Base-by-base conservation (phyloP, 768 basidiomycete genomes). In the Tulasnella sp. region DNA sequence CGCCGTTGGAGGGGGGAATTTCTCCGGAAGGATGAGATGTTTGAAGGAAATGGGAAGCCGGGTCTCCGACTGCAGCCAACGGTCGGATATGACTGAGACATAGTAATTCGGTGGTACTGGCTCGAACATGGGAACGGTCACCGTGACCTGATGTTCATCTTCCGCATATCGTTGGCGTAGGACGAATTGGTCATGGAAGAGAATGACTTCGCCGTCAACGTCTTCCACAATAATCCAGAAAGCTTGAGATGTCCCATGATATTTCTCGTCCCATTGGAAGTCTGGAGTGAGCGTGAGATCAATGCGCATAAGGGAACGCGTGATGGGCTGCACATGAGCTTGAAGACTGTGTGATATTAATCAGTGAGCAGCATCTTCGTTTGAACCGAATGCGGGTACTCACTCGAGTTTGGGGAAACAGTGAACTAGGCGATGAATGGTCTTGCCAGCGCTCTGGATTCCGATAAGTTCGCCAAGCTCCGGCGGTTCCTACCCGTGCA, bases 81-180 rank as follows among this genome's bases (percentile, higher is more conserved):
- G 90, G 84, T 99, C 97, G 3, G 97, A 97, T 80, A 97, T 90
- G 79, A 99, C 87, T 9, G 94, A 95, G 84, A 99, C 96, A 85
- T 95, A 99, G 87, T 99, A 99, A 85, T 99, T 99, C 1, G 98
- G 98, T 27, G 98, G 97, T 19, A 98, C 93, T 0, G 98, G 97
- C 83, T 99, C 97, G 83, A 93, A 95, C 91, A 99, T 97, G 0
- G 96, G 96, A 1, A 98, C 95, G 0, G 95, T 98, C 81, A 99
- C 89, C 0, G 96, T 96, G 74, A 99, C 91, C 81, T 91, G 96
- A 86, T 99, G 98, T 82, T 98, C 97, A 80, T 95, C 94, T 82
- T 94, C 94, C 1, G 94, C 93, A 81, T 97, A 98, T 2, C 92
- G 92, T 83, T 98, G 94, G 4, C 95, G 93, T 39, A 99, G 92